Base-by-base conservation (phyloP, 2,329 filamentous ascomycete genomes). In the Ophiostoma fasciatum region DNA sequence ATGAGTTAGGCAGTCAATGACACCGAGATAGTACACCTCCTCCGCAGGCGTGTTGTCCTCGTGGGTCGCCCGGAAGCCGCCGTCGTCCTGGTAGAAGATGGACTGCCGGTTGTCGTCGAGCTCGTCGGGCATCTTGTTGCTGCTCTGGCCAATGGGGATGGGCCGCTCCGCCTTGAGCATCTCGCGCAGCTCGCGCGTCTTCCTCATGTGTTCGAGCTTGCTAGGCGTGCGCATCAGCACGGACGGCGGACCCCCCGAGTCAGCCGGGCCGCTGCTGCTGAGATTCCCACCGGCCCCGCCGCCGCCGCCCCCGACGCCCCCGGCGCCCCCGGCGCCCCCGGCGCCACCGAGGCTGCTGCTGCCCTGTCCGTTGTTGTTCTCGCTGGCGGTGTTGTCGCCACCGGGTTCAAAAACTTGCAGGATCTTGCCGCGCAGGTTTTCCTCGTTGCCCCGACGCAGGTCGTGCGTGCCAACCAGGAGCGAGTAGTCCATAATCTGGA, bases 401-500 rank as follows among this genome's bases (percentile, higher is more conserved):
- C 83, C 84, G 4, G 88, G 88, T 53, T 92, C 87, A 58, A 94
- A 96, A 4, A 96, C 85, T 53, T 90, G 78, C 34, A 98, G 62
- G 1, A 87, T 94, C 63, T 92, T 94, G 60, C 70, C 75, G 19
- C 76, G 81, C 31, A 98, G 64, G 38, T 94, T 94, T 55, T 98
- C 90, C 48, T 94, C 85, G 52, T 98, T 98, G 21, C 90, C 90
- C 47, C 82, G 78, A 37, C 75, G 74, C 15, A 92, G 57, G 53
- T 98, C 90, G 53, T 98, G 90, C 34, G 96, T 90, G 33, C 90
- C 90, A 37, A 98, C 76, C 26, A 98, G 68, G 42, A 98, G 71
- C 9, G 88, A 96, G 58, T 98, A 98, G 57, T 98, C 90, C 90
- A 98, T 98, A 49, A 98, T 96, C 49, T 93, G 80, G 29, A 96